These are phyloP conservation scores for Cryphonectria naterciae DNA, from an alignment of 2,329 filamentous ascomycete species.

Conservation along the genomic window DNA sequence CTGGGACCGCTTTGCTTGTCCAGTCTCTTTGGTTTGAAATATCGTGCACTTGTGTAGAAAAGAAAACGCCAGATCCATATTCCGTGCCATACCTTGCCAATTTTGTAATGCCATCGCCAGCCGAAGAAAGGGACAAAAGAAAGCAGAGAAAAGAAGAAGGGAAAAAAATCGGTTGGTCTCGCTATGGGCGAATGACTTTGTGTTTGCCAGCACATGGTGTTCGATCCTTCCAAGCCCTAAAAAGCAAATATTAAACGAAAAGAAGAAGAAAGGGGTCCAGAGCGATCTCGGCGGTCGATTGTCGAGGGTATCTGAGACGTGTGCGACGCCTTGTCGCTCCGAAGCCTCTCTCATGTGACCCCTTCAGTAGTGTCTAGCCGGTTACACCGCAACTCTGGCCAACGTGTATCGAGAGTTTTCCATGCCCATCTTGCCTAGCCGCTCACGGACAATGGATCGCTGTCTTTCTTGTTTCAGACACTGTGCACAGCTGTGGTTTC, in stretches of 20 bases:
- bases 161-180: background rate
- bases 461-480: conserved; percentile 14
- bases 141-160: background rate
- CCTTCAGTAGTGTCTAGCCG: background rate
- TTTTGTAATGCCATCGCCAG: background rate
- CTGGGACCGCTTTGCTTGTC: background rate
- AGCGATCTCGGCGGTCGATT: background rate
- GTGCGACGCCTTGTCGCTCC: background rate
- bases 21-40: background rate
- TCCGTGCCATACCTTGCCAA: background rate
- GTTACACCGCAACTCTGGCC: background rate
- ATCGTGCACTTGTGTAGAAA: background rate
- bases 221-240: background rate
- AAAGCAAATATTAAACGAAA: background rate
- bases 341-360: conserved; percentile 4
- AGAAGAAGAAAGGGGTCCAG: background rate
- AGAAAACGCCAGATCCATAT: background rate
- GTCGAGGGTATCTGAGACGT: conserved; percentile 4
- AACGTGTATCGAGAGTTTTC: background rate
- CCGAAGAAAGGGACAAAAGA: background rate
- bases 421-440: background rate
- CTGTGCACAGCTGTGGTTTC: conserved; percentile 27
- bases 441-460: background rate
- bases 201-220: background rate
- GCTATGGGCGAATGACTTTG: background rate